Conservation (phyloP, 148 eudicot genomes). For the Cornus suecica region DNA sequence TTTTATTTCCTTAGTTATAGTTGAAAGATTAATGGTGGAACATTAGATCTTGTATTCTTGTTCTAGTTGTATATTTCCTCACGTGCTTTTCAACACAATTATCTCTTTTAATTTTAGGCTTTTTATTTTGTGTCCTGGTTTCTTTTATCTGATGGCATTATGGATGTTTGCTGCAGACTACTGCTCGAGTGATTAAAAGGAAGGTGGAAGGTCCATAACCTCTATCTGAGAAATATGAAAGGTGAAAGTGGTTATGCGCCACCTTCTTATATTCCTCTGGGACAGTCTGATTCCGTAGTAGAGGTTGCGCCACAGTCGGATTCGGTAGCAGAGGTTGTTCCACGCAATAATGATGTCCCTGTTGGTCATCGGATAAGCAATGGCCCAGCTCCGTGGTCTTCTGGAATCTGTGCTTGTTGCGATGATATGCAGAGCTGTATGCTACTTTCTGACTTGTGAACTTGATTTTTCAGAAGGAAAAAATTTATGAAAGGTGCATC, state of each 20-base stretch:
- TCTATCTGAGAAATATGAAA: constrained; percentile 31
- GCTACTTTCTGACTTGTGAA: constrained; percentile 71
- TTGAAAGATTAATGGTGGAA: neutral
- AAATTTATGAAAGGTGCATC: constrained; percentile 48
- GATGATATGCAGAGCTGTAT: constrained; percentile 95
- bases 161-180: neutral
- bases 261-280: constrained; percentile 73
- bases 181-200: neutral
- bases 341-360: constrained; percentile 15
- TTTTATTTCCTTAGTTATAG: neutral
- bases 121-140: neutral
- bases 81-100: neutral
- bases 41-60: neutral
- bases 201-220: neutral
- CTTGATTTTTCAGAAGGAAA: constrained; percentile 57
- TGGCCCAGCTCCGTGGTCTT: constrained; percentile 65
- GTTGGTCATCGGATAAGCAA: constrained; percentile 12
- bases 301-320: constrained; percentile 48
- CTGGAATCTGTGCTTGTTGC: constrained; percentile 96
- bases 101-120: too few species aligned
- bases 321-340: constrained; percentile 32
- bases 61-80: too few species aligned
- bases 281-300: constrained; percentile 50
- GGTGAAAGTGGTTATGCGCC: constrained; percentile 60
- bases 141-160: neutral